Percentiles rank a stretch among this genome's conserved stretches.
Conservation (phyloP, 306 rosid species). For the Glycyrrhiza uralensis region DNA sequence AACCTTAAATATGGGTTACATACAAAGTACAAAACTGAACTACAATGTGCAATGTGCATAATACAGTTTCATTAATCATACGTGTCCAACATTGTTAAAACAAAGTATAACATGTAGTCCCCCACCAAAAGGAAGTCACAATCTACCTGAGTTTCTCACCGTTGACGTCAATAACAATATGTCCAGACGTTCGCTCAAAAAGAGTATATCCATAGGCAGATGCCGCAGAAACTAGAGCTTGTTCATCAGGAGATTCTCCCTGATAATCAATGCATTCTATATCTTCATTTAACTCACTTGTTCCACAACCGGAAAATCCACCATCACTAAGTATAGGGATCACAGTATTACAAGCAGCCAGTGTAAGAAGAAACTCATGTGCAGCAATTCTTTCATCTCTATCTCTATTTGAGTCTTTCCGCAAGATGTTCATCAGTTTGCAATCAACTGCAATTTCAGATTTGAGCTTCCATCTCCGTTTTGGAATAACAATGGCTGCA, state of each 20-base stretch:
- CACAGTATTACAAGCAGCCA: constrained; percentile 97
- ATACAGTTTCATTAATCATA: not conserved
- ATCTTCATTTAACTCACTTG: constrained; percentile 46
- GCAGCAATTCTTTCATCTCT: constrained; percentile 65
- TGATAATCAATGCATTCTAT: constrained; percentile 59
- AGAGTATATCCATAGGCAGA: constrained; percentile 94
- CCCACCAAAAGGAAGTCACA: constrained; percentile 37
- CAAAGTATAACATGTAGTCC: not conserved
- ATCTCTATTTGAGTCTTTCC: constrained; percentile 39
- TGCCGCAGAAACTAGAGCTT: constrained; percentile 94
- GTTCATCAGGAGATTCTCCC: constrained; percentile 99
- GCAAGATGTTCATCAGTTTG: constrained; percentile 59
- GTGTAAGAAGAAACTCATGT: constrained; percentile 87
- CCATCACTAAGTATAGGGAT: constrained; percentile 59
- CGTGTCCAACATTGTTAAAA: not conserved
- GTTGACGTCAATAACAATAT: constrained; percentile 80
- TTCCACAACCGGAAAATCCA: constrained; percentile 35
- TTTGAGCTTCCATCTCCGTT: constrained; percentile 70
- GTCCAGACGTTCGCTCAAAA: constrained; percentile 96
- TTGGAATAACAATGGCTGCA: constrained; percentile 35
- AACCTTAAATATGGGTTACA: constrained; percentile 8
- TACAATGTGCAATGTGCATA: not conserved
- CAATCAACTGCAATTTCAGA: constrained; percentile 64
- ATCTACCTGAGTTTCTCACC: constrained; percentile 96
- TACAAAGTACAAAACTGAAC: constrained; percentile 5